Base-by-base conservation (phyloP, 495 filamentous ascomycete species). In the Xylaria bambusicola region DNA sequence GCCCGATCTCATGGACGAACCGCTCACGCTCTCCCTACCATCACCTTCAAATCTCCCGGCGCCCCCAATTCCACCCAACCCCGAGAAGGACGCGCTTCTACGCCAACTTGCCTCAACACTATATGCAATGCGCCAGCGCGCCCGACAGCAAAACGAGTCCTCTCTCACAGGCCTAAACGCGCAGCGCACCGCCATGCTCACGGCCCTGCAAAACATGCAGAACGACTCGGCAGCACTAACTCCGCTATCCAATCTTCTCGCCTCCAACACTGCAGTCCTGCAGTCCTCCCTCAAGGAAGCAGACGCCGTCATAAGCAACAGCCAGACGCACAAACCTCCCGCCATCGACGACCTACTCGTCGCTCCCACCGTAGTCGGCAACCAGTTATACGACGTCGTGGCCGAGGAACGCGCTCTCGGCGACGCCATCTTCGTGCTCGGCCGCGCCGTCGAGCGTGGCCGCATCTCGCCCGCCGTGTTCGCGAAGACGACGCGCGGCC, bases 21-120 rank as follows among this genome's bases (percentile, higher is more conserved):
- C 89, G 81, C 62, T 91, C 76, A 58, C 85, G 77, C 56, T 91
- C 18, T 73, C 87, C 48, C 80, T 92, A 31, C 87, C 90, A 10
- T 72, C 84, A 9, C 73, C 83, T 45, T 69, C 74, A 10, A 65
- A 69, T 31, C 61, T 76, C 36, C 72, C 80, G 7, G 85, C 90
- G 0, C 93, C 93, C 0, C 93, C 93, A 10, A 90, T 96, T 51
- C 94, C 94, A 1, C 93, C 92, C 1, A 98, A 98, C 70, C 94
- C 94, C 6, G 92, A 98, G 75, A 98, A 97, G 69, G 92, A 97
- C 70, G 86, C 86, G 33, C 84, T 98, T 23, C 82, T 96, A 9
- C 82, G 86, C 42, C 87, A 90, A 15, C 81, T 98, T 23, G 90
- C 89, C 47, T 77, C 77, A 24, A 83, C 86, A 1, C 75, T 98